Evolutionary conservation across 2,329 filamentous ascomycete genomes (phyloP).

Genomic region (Hymenoscyphus albidus): DNA sequence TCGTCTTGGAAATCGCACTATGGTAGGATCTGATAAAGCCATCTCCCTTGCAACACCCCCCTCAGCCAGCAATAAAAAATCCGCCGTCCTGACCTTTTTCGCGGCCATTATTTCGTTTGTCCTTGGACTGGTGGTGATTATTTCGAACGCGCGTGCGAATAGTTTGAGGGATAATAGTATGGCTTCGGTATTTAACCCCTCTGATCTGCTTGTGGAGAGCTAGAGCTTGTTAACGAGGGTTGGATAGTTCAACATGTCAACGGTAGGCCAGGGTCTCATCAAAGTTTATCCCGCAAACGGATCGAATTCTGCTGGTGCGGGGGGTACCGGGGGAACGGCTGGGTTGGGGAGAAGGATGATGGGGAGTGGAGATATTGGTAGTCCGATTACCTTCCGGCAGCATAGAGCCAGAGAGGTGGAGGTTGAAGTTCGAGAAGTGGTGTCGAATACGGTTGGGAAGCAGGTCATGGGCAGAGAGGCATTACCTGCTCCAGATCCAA

Average conservation of each 20-base stretch:
- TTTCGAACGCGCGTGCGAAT: background rate
- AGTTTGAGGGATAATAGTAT: background rate
- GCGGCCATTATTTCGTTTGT: background rate
- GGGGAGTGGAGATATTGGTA: background rate
- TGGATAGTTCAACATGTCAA: conserved; percentile 21
- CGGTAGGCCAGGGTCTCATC: conserved; percentile 20
- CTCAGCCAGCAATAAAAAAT: background rate
- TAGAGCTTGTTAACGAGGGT: background rate
- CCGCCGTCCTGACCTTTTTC: background rate
- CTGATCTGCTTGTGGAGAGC: background rate
- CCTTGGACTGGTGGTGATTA: background rate
- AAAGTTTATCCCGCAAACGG: conserved; percentile 13
- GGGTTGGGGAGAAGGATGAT: background rate
- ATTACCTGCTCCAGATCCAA: background rate
- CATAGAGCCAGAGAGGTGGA: background rate
- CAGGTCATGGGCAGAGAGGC: background rate
- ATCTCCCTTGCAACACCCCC: background rate
- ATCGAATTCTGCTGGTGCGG: conserved; percentile 6
- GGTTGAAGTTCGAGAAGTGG: background rate
- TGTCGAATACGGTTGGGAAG: background rate
- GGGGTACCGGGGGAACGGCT: background rate
- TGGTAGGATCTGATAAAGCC: background rate
- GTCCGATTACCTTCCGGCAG: background rate
- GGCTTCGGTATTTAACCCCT: background rate
- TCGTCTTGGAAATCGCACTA: background rate